phyloP scores from a whole-genome alignment of 2,329 filamentous ascomycete genomes.

The Penicillium sp. region DNA sequence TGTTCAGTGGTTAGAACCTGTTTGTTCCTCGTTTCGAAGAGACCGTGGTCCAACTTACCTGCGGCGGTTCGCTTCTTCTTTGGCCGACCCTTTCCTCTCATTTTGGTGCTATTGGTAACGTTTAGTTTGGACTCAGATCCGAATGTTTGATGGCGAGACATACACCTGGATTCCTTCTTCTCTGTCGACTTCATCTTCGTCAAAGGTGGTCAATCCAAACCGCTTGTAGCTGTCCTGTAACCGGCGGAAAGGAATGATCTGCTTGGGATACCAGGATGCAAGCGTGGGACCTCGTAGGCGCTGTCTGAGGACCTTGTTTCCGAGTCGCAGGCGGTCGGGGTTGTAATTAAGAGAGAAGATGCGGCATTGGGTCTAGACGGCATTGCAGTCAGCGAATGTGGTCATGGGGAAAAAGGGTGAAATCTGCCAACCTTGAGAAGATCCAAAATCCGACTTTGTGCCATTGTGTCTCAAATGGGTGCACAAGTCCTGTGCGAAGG shows the following conservation, averaged over 20 bases:
- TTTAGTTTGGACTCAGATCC: not conserved
- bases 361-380: constrained; percentile 76
- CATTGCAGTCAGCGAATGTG: constrained; percentile 1
- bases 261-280: constrained; percentile 85
- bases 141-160: constrained; percentile 31
- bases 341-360: constrained; percentile 93
- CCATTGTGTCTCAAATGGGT: constrained; percentile 35
- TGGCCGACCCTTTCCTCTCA: constrained; percentile 81
- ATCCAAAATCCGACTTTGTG: constrained; percentile 60
- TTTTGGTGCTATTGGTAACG: constrained; percentile 62
- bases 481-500: not conserved
- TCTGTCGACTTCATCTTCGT: constrained; percentile 80
- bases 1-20: constrained; percentile 8
- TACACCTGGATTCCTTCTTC: constrained; percentile 63
- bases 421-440: constrained; percentile 70
- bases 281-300: constrained; percentile 81
- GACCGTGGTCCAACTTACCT: constrained; percentile 31
- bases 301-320: constrained; percentile 90
- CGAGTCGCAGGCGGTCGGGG: constrained; percentile 75
- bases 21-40: not conserved
- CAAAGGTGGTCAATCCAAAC: constrained; percentile 66
- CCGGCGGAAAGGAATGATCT: constrained; percentile 70
- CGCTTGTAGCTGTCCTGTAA: constrained; percentile 68
- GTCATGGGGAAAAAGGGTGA: not conserved
- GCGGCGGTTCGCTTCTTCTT: constrained; percentile 77